Evolutionary conservation across 1,284 basidiomycete species (phyloP), one percentile per base, ranked within the genome.

Genomic region (Trametes hirsuta): DNA sequence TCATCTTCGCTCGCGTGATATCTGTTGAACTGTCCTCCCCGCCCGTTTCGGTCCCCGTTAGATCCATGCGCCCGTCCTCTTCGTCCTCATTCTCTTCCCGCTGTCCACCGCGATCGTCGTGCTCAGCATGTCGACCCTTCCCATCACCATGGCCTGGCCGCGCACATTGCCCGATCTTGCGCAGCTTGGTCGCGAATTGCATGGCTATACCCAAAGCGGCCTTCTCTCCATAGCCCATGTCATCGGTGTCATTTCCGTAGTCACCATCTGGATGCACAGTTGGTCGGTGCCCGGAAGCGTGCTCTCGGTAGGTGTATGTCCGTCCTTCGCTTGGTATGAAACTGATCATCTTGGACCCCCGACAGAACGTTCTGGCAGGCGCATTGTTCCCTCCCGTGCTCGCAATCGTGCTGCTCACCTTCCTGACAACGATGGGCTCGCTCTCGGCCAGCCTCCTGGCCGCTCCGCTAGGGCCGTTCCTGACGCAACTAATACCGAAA

Each of bases 241-340:
- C 47, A 73, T 95, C 47, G 85, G 81, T n/a, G 93, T 94, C 40
- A 82, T 97, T 69, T 87, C 89, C 39, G 81, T 94, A n/a, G 87
- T 90, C 21, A 91, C 92, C 2, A 80, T 93, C 37, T 97, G 93
- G 93, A 96, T 95, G 76, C 94, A 97, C 73, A 93, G 94, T 6
- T 97, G 94, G 94, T 95, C 93, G 61, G 85, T 97, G 51, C 94
- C 94, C 4, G 94, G 94, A 5, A 94, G 92, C 62, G 93, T 95
- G 54, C 82, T 96, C 56, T 88, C 94, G 86, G 92, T 94, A 66
- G 68, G 85, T 80, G 40, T 34, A 21, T 39, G 25, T 47, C 51
- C 56, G 14, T 46, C 34, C 24, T 25, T 12, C 21, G 14, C 53
- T 56, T 61, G 34, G 59, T 57, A 63, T 62, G 45, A 21, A 15